A percentile compares a stretch with the other conserved stretches of the same genome.
Evolutionary conservation across 176 grass and related monocot species (phyloP).

Genomic region (Aegilops bicornis): DNA sequence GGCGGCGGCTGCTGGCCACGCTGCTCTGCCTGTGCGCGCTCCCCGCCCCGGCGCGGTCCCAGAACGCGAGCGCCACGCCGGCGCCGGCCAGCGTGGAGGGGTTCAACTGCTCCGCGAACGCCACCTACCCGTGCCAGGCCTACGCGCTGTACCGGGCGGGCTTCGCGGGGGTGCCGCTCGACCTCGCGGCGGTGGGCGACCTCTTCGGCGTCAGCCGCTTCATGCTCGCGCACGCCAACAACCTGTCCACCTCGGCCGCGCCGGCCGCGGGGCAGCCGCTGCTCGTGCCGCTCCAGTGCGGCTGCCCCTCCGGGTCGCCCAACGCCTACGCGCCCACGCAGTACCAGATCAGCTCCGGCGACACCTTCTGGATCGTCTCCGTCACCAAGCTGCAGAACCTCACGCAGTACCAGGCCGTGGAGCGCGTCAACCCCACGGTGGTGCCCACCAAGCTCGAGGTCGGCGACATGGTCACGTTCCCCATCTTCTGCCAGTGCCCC

Average conservation of each 20-base stretch:
- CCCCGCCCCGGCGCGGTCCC: slow-evolving; percentile 14
- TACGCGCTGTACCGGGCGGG: slow-evolving; percentile 81
- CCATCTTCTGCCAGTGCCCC: slow-evolving; percentile 95
- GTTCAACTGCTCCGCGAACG: slow-evolving; percentile 64
- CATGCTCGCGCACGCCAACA: slow-evolving; percentile 77
- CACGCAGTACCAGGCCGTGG: slow-evolving; percentile 74
- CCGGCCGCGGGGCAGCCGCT: slow-evolving; percentile 55
- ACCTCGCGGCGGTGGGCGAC: slow-evolving; percentile 63
- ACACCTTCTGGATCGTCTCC: slow-evolving; percentile 77
- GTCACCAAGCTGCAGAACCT: slow-evolving; percentile 75
- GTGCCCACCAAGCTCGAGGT: slow-evolving; percentile 46
- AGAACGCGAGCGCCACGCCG: slow-evolving; percentile 6
- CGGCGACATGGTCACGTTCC: slow-evolving; percentile 72
- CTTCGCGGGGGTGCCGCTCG: slow-evolving; percentile 4
- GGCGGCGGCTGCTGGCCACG: neutral
- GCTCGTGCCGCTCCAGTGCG: slow-evolving; percentile 72
- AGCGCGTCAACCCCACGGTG: slow-evolving; percentile 71
- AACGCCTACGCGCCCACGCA: slow-evolving; percentile 52
- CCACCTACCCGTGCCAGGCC: slow-evolving; percentile 73
- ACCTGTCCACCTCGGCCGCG: slow-evolving; percentile 43
- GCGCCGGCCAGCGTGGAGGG: slow-evolving; percentile 47
- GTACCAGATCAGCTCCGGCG: slow-evolving; percentile 63
- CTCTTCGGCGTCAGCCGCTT: slow-evolving; percentile 72
- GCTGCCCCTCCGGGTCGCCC: slow-evolving; percentile 47
- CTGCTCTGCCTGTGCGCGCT: slow-evolving; percentile 27